Conservation (phyloP, 2,329 filamentous ascomycete genomes). For the Tricladium varicosporioides region DNA sequence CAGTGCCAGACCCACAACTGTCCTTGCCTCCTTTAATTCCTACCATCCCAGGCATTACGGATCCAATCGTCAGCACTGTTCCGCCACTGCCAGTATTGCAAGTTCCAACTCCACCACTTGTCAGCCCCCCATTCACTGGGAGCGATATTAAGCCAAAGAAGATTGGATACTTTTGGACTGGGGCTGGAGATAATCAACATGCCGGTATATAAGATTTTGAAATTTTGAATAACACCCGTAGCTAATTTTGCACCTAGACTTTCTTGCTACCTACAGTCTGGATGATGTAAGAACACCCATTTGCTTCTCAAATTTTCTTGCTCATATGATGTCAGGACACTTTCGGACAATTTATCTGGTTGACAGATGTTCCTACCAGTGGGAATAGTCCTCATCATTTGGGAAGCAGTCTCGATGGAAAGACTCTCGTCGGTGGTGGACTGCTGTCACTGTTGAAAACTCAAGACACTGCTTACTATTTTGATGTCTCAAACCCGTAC, state of each 20-base stretch:
- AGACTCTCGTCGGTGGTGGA: slow-evolving; percentile 56
- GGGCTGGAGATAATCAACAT: slow-evolving; percentile 57
- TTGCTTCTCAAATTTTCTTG: background rate
- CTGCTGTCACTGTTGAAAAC: slow-evolving; percentile 58
- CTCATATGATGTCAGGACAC: slow-evolving; percentile 40
- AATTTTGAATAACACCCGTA: too few relatives aligned
- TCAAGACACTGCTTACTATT: slow-evolving; percentile 61
- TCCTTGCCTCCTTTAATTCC: slow-evolving; percentile 56
- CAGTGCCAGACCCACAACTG: slow-evolving; percentile 28
- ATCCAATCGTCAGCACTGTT: slow-evolving; percentile 48
- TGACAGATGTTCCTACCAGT: slow-evolving; percentile 57
- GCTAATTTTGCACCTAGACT: too few relatives aligned
- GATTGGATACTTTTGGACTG: slow-evolving; percentile 65
- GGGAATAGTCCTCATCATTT: slow-evolving; percentile 62
- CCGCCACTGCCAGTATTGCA: slow-evolving; percentile 58
- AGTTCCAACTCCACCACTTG: slow-evolving; percentile 56
- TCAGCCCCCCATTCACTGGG: slow-evolving; percentile 49
- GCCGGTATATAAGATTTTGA: slow-evolving; percentile 42
- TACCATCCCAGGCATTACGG: slow-evolving; percentile 56
- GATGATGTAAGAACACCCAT: slow-evolving; percentile 46
- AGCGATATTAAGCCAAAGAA: slow-evolving; percentile 62
- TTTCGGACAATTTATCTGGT: slow-evolving; percentile 56
- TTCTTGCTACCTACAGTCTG: slow-evolving; percentile 58
- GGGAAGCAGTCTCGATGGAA: slow-evolving; percentile 52
- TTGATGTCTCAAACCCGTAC: slow-evolving; percentile 58